Conservation (phyloP, 2,329 filamentous ascomycete species). For the Teratosphaeria destructans region DNA sequence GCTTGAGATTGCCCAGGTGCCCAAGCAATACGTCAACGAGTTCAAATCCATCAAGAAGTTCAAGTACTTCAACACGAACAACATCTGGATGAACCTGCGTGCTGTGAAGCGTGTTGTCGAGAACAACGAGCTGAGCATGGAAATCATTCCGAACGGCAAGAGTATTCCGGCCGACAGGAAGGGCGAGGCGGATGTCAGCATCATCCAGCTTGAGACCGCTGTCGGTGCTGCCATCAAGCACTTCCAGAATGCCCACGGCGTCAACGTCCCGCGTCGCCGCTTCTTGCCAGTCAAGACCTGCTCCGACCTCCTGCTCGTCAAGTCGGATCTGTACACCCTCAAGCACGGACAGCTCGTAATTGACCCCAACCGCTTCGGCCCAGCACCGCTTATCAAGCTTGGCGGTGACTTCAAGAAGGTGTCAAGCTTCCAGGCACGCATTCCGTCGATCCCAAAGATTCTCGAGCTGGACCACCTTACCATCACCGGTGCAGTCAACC, state of each 20-base stretch:
- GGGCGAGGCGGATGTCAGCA: conserved; percentile 95
- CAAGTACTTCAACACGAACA: conserved; percentile 99
- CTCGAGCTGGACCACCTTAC: conserved; percentile 90
- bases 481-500: conserved; percentile 93
- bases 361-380: conserved; percentile 91
- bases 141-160: conserved; percentile 99
- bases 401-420: conserved; percentile 99
- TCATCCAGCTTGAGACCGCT: conserved; percentile 96
- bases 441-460: conserved; percentile 80
- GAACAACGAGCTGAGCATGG: conserved; percentile 96
- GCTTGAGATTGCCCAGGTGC: conserved; percentile 96
- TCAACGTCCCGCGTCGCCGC: conserved; percentile 93
- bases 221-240: conserved; percentile 97
- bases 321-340: conserved; percentile 96
- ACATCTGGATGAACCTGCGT: conserved; percentile 98
- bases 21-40: conserved; percentile 99
- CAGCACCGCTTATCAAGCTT: conserved; percentile 96
- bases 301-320: conserved; percentile 98
- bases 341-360: conserved; percentile 98
- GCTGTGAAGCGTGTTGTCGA: conserved; percentile 98
- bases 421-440: conserved; percentile 85
- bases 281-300: conserved; percentile 99
- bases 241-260: conserved; percentile 96
- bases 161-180: conserved; percentile 98
- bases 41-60: conserved; percentile 99